Evolutionary conservation across 2,329 filamentous ascomycete genomes (phyloP).

Genomic region (Fusarium circinatum): DNA sequence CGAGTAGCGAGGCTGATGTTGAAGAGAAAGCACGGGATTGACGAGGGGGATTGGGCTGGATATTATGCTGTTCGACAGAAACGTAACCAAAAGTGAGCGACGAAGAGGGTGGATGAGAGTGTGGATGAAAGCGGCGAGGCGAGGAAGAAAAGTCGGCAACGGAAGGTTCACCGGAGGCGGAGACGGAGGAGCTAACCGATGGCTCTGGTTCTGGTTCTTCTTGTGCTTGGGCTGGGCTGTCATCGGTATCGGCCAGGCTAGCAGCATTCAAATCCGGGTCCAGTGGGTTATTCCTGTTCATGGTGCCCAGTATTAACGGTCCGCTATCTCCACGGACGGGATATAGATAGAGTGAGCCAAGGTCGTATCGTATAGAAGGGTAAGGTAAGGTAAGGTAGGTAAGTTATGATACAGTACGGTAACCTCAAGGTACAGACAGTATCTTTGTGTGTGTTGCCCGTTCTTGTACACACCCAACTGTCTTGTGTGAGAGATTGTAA

Average conservation of each 20-base stretch:
- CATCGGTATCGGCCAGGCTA: constrained; percentile 38
- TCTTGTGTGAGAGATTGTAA: not conserved
- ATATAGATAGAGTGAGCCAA: constrained; percentile 26
- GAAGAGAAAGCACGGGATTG: constrained; percentile 38
- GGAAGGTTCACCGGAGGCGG: constrained; percentile 42
- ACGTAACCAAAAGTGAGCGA: constrained; percentile 27
- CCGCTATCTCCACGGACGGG: constrained; percentile 18
- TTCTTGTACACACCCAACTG: constrained; percentile 19
- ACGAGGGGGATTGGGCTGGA: constrained; percentile 18
- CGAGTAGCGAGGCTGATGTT: constrained; percentile 50
- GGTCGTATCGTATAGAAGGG: constrained; percentile 10
- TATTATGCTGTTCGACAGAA: constrained; percentile 16
- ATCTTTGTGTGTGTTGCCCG: constrained; percentile 4
- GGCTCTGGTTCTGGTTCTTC: not conserved
- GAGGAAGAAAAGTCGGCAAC: constrained; percentile 42
- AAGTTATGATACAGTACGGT: not conserved
- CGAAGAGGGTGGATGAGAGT: constrained; percentile 26
- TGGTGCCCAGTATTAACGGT: constrained; percentile 30
- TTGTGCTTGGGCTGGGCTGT: constrained; percentile 29
- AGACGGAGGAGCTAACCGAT: constrained; percentile 43
- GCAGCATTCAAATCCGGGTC: constrained; percentile 39
- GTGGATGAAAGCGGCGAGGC: constrained; percentile 31
- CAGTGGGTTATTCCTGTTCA: constrained; percentile 37
- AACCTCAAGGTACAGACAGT: not conserved
- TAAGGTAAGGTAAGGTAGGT: not conserved